Evolutionary conservation across 1,139 yeast genomes (phyloP), one percentile per base, ranked within the genome.

Genomic region (Suhomyces taliae): DNA sequence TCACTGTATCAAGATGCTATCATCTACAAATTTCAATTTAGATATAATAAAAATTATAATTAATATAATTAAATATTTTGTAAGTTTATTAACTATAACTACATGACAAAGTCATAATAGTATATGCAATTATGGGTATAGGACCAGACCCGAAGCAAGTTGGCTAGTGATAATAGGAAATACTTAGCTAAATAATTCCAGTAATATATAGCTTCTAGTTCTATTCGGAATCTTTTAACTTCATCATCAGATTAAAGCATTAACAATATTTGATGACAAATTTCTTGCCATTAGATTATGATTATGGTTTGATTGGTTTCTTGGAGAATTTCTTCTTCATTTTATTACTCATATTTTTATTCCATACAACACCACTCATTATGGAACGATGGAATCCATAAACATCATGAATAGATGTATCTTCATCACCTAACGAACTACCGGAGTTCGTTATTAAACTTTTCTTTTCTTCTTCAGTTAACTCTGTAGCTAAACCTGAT

Each of bases 341-440:
- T 53, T 77, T 72, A 50, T 71, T 74, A 54, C 81, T 78, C 46
- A 80, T 70, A 50, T 72, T 75, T 42, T 76, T 78, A 57, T 80
- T 81, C 85, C 85, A 81, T 36, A 74, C 78, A 45, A 79, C 75
- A 0, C 83, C 79, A 54, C 79, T 78, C 74, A 81, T 74, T 11
- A 81, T 78, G 19, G 81, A 71, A 40, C 77, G 66, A 51, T 76
- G 72, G 54, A 77, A 77, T 26, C 81, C 83, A 50, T 78, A 74
- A 8, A 74, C 72, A 48, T 76, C 79, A 57, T 74, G 74, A 54
- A 74, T 65, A 48, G 67, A 67, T 6, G 43, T 41, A 24, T 40
- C 44, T 40, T 70, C 69, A 53, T 66, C 66, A 54, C 51, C 47
- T 11, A 47, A 47, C 14, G 58, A 55, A 43, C 52, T 43, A 14